Base-by-base conservation (phyloP, 2,329 filamentous ascomycete genomes). In the Grosmannia clavigera region DNA sequence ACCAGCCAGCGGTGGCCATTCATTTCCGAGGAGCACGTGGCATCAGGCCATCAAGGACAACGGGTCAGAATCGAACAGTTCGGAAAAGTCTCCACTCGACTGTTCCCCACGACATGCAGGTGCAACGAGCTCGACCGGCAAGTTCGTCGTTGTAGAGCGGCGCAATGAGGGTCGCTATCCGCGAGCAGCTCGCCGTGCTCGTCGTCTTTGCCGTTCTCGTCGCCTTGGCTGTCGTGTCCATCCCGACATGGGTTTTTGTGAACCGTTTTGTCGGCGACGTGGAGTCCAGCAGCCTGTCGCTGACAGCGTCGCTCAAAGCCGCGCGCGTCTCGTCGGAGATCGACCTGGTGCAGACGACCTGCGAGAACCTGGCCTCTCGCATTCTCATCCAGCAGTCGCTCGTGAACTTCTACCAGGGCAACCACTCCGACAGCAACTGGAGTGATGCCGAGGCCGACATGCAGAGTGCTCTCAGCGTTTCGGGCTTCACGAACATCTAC, bases 241-340 rank as follows among this genome's bases (percentile, higher is more conserved):
- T 96, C 64, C 89, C 91, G 67, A 88, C 86, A 70, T 83, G 80
- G 80, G 71, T 82, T 61, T 83, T 77, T 64, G 79, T 83, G 67
- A 77, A 82, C 66, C 70, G 73, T 62, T 82, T 81, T 66, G 79
- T 82, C 63, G 65, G 75, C 65, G 68, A 73, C 58, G 76, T 83
- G 65, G 75, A 80, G 69, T 73, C 81, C 14, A 78, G 81, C 58
- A 81, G 85, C 58, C 81, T 96, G 55, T 76, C 84, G 31, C 78
- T 96, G 63, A 90, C 90, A 1, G 92, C 92, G 7, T 91, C 88
- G 3, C 83, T 96, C 69, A 96, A 96, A 72, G 87, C 91, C 25
- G 85, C 88, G 35, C 87, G 92, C 69, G 80, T 96, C 64, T 78
- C 87, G 6, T 86, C 89, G 58, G 88, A 90, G 69, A 81, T 96